Evolutionary conservation across 257 asterid genomes (phyloP), one percentile per base, ranked within the genome.

Genomic region (Plectranthus barbatus): DNA sequence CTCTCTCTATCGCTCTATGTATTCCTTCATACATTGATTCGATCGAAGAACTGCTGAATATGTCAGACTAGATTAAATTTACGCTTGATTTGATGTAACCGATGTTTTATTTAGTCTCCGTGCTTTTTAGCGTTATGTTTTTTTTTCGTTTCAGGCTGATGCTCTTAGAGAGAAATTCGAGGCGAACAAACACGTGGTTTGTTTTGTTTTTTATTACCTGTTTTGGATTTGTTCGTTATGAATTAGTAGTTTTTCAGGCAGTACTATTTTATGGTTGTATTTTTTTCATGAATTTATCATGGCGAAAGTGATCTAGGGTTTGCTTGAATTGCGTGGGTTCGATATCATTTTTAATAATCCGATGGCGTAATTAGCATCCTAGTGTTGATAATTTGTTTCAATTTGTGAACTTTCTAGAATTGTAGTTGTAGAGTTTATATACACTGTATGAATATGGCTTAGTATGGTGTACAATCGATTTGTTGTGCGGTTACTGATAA

Each of bases 91-190:
- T 19, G 66, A 21, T 20, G 33, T 26, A 1, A 26, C 31, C 3
- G 31, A 26, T 26, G 31, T 26, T 9, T 41, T 52, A 45, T 39
- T 42, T 15, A 15, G 14, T 5, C 5, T 31, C 5, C 36, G 5
- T 31, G n/a, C 2, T 19, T 42, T 39, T 10, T 11, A 4, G 31
- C 36, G 1, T 31, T 31, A 2, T 31, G 0, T 31, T 3, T 31
- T 0, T 31, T 2, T 59, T 21, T 33, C 46, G 46, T 17, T 41
- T 12, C 78, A 88, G 96, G 98, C 96, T 21, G 98, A 91, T 77
- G 81, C 79, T 36, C 81, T 91, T n/a, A 83, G 98, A 60, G 96
- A 79, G 73, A 83, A 62, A 74, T 91, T 91, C 55, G 98, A 91
- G 59, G 87, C 94, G 44, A 86, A 83, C 76, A 76, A 56, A 68